A percentile compares a stretch with the other conserved stretches of the same genome.
Conservation (phyloP, 2,329 filamentous ascomycete species). For the Whalleya microplaca region DNA sequence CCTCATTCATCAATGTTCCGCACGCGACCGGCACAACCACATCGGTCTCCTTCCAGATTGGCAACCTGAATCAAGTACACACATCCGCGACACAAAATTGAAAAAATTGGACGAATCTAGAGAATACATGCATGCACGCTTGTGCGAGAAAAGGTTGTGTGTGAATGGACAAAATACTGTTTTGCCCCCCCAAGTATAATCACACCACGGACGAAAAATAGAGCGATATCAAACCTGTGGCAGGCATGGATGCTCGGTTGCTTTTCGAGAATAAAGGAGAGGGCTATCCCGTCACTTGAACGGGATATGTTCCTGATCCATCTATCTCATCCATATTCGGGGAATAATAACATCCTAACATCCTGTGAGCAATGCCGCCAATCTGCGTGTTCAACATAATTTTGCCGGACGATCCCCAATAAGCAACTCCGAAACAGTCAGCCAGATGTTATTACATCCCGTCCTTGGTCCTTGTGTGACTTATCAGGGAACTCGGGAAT, state of each 20-base stretch:
- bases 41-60: conserved; percentile 9
- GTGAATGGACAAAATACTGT: too few relatives aligned
- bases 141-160: conserved; percentile 12
- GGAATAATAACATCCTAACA: conserved; percentile 4
- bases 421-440: conserved; percentile 29
- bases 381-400: too few relatives aligned
- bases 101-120: not conserved
- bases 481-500: too few relatives aligned
- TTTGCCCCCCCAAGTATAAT: too few relatives aligned
- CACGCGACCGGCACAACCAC: not conserved
- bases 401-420: conserved; percentile 34
- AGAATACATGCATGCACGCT: not conserved
- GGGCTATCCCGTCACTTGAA: conserved; percentile 19
- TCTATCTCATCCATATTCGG: conserved; percentile 11
- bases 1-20: conserved; percentile 13
- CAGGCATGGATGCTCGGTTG: too few relatives aligned
- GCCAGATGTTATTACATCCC: conserved; percentile 10
- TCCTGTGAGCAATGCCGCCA: too few relatives aligned
- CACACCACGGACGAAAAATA: conserved; percentile 7
- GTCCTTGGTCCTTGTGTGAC: conserved; percentile 19
- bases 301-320: conserved; percentile 11
- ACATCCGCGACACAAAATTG: too few relatives aligned
- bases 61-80: not conserved
- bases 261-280: not conserved
- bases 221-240: conserved; percentile 20